These are phyloP conservation scores for Blastobotrys indianensis DNA, from an alignment of 1,139 yeast genomes.

Conservation along the genomic window DNA sequence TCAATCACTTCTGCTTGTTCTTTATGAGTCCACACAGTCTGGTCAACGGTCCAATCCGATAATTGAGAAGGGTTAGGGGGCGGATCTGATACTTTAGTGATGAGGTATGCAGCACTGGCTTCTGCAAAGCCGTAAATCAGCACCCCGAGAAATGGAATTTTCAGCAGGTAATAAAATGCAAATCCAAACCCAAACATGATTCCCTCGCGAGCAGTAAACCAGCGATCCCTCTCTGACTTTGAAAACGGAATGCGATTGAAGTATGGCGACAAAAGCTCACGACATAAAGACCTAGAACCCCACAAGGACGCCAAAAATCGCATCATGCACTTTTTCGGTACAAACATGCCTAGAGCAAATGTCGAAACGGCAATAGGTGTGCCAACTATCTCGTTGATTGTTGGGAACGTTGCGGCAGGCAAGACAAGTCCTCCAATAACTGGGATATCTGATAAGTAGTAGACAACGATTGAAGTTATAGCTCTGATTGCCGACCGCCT, in stretches of 20 bases:
- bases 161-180: constrained; percentile 42
- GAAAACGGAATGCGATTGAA: constrained; percentile 45
- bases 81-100: constrained; percentile 50
- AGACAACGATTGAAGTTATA: constrained; percentile 25
- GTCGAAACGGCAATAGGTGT: constrained; percentile 40
- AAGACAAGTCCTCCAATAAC: constrained; percentile 40
- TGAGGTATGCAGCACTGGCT: constrained; percentile 48
- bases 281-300: constrained; percentile 43
- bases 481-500: constrained; percentile 27
- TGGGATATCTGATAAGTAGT: constrained; percentile 34
- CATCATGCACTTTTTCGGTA: constrained; percentile 37
- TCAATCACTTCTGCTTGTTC: constrained; percentile 2
- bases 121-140: constrained; percentile 52
- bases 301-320: constrained; percentile 41
- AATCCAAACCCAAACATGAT: constrained; percentile 54
- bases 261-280: constrained; percentile 49
- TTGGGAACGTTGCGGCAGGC: constrained; percentile 41
- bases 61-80: constrained; percentile 37
- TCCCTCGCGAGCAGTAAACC: constrained; percentile 55
- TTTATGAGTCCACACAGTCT: constrained; percentile 26
- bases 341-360: constrained; percentile 34
- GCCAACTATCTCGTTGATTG: constrained; percentile 45
- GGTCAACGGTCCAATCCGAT: constrained; percentile 25
- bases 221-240: constrained; percentile 42
- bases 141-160: constrained; percentile 44